Percentiles rank a stretch among this genome's conserved stretches.
Conservation (phyloP, 192 early-diverging fungal genomes). For the Polychytrium aggregatum region DNA sequence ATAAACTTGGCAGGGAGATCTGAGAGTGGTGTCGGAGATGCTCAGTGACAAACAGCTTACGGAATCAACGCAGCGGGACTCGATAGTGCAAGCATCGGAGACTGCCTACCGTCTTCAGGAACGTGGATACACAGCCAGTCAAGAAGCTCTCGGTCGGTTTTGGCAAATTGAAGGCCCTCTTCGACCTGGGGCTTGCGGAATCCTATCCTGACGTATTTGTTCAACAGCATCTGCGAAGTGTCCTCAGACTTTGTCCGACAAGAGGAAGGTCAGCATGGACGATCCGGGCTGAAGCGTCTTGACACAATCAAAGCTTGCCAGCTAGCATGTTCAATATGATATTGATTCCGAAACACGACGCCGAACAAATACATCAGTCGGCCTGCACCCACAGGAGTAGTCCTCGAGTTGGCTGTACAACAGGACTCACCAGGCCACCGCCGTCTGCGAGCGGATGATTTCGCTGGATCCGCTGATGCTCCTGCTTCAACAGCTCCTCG, state of each 20-base stretch:
- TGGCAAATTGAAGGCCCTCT: conserved; percentile 57
- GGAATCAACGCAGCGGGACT: background rate
- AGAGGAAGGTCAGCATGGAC: background rate
- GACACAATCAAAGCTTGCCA: no score
- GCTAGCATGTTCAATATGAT: no score
- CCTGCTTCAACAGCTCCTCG: conserved; percentile 61
- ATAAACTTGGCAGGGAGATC: conserved; percentile 43
- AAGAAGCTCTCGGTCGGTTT: conserved; percentile 35
- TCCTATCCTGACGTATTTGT: no score
- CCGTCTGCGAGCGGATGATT: no score
- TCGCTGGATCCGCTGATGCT: no score
- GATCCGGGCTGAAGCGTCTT: no score
- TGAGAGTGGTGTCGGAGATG: no score
- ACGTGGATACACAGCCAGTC: conserved; percentile 89
- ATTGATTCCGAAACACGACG: no score
- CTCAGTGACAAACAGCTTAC: no score
- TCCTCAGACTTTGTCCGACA: background rate
- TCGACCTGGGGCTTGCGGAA: conserved; percentile 60
- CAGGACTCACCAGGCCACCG: no score
- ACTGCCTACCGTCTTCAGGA: conserved; percentile 64
- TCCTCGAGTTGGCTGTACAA: no score
- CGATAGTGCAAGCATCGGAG: background rate
- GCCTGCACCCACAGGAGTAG: background rate
- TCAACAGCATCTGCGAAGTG: conserved; percentile 21
- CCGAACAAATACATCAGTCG: no score